Base-by-base conservation (phyloP, 2,329 filamentous ascomycete genomes). In the Endoconidiophora polonica region DNA sequence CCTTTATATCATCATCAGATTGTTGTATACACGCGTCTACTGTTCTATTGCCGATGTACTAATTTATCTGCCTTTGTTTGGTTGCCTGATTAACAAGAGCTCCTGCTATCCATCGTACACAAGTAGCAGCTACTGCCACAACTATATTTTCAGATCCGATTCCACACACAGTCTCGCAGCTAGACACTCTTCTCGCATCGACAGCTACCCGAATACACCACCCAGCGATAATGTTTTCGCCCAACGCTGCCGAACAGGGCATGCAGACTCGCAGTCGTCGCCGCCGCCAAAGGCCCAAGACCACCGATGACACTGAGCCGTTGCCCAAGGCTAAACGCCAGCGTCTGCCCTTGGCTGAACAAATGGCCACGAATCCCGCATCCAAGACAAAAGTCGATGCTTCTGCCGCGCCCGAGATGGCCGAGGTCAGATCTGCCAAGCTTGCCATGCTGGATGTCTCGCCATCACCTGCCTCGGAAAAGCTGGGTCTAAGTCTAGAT, bases 301-400 rank as follows among this genome's bases (percentile, higher is more conserved):
- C 70, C 58, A 67, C 70, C 50, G 77, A 80, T 52, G 69, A 65
- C 59, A 62, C 73, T 48, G 62, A 65, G 45, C 69, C 74, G 55
- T 72, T 75, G 57, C 77, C 77, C 24, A 81, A 79, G 62, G 71
- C 76, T 10, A 81, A 81, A 66, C 72, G 77, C 55, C 74, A 75
- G 59, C 70, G 77, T 55, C 63, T 76, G 47, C 73, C 72, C 26
- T 60, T 79, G 56, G 70, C 68, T 49, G 74, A 79, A 53, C 69
- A 76, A 58, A 75, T 73, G 49, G 74, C 73, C 60, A 60, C 67
- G 55, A 73, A 72, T 52, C 16, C 41, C 7, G 42, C 46, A 14
- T 14, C 44, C 5, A 44, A 44, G 38, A 37, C 36, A 20, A 48
- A 52, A 23, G 70, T 73, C 39, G 71, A 74, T 42, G 26, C 26